Evolutionary conservation across 768 basidiomycete species (phyloP), one percentile per base, ranked within the genome.

Genomic region (Crassisporium funariophilum): DNA sequence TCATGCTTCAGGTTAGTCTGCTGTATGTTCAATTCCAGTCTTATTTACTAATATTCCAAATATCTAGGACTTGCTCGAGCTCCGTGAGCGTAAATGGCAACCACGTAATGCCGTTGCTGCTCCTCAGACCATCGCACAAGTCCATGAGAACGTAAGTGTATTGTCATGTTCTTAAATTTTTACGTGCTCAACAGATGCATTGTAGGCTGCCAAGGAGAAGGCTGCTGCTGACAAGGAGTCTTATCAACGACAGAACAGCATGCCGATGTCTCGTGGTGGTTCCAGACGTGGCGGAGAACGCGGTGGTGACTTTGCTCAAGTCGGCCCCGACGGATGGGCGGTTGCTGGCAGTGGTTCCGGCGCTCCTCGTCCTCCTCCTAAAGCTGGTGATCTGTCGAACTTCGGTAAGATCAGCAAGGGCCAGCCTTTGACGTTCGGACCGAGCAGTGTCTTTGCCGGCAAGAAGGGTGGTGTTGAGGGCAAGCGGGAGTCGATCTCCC

Each of bases 221-320:
- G 82, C 83, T 24, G 73, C 74, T 19, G 75, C 72, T 16, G 84
- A 78, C 61, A 86, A 76, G 59, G 83, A 82, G 63, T 74, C 70
- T 22, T 77, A 69, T 54, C 75, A 79, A 22, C 79, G 84, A 2
- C 79, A 78, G 37, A 72, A 83, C 41, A 84, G 79, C 64, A 91
- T 95, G n/a, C n/a, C n/a, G n/a, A n/a, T n/a, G 82, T 94, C 92
- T 19, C 86, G 95, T 29, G 86, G 88, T 29, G 91, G 92, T 29
- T 98, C 95, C 45, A 81, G 91, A 43, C 86, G 93, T 34, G 95
- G 94, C 29, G 83, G 81, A 13, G 81, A 89, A 6, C 78, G 86
- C 49, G 77, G 73, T 35, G 77, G 79, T 9, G 73, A 71, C 37
- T 31, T n/a, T 31, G 70, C 76, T 12, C 82, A 82, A 46, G 70